These are phyloP conservation scores for Pythium apleroticum DNA, from an alignment of 352 stramenopile genomes.

Conservation along the genomic window DNA sequence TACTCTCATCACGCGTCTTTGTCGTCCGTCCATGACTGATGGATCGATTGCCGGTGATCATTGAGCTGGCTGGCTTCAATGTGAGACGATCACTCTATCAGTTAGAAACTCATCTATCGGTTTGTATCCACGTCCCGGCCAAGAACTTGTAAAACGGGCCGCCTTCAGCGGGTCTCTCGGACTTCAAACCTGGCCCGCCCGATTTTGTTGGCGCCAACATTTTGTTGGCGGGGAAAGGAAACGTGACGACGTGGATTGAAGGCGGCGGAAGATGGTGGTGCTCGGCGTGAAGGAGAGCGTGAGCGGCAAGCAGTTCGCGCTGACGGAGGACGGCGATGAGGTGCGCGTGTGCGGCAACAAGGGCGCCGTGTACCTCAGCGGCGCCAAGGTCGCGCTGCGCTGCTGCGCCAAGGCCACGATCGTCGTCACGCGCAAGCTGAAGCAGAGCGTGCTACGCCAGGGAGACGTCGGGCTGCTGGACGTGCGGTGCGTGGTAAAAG, in stretches of 20 bases:
- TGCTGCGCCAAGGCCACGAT: slow-evolving; percentile 78
- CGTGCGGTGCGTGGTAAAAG: slow-evolving; percentile 30
- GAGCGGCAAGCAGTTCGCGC: slow-evolving; percentile 51
- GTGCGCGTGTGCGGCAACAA: slow-evolving; percentile 66
- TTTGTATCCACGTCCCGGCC: background rate
- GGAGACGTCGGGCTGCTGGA: slow-evolving; percentile 72
- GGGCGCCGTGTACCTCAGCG: slow-evolving; percentile 66
- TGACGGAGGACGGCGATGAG: slow-evolving; percentile 51
- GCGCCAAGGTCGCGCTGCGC: slow-evolving; percentile 64
- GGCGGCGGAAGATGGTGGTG: slow-evolving; percentile 14
- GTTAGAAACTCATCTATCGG: background rate
- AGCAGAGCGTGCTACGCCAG: slow-evolving; percentile 72
- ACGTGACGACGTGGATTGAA: background rate
- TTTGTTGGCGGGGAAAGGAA: slow-evolving; percentile 9
- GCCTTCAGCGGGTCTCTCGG: too few relatives aligned
- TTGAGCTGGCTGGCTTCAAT: background rate
- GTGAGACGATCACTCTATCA: background rate
- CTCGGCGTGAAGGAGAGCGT: slow-evolving; percentile 77
- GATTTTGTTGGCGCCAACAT: slow-evolving; percentile 13
- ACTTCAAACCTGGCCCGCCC: too few relatives aligned
- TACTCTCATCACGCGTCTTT: background rate
- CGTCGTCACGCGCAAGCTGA: slow-evolving; percentile 66
- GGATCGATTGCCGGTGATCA: background rate
- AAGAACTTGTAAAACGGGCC: background rate
- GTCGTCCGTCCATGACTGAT: background rate